Conservation (phyloP, 257 asterid genomes). For the Galeopsis tetrahit region DNA sequence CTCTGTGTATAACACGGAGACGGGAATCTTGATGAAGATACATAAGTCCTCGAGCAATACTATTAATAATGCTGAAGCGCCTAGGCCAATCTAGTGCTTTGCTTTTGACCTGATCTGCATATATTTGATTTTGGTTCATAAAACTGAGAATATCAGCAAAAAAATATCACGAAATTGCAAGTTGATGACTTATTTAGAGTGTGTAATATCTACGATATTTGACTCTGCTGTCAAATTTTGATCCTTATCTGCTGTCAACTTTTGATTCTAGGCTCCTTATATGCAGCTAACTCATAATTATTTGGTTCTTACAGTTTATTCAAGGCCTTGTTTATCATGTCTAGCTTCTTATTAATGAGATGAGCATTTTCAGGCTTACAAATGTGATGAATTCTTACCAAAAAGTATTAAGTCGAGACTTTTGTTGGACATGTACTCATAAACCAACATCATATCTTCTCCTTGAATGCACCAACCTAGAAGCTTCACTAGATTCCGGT, state of each 20-base stretch:
- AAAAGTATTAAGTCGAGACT: conserved; percentile 8
- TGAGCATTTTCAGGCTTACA: background rate
- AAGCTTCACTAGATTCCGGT: background rate
- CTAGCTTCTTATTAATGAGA: background rate
- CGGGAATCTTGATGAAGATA: conserved; percentile 19
- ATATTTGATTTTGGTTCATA: background rate
- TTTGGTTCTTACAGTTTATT: background rate
- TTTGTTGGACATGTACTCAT: conserved; percentile 7
- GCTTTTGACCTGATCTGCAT: background rate
- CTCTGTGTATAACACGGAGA: conserved; percentile 4
- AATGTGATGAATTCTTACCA: conserved; percentile 4
- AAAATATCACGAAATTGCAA: background rate
- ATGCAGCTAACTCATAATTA: background rate
- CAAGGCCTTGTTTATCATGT: background rate
- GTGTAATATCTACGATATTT: background rate
- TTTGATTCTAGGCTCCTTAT: background rate
- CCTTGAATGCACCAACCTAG: conserved; percentile 2
- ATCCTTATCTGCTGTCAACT: background rate
- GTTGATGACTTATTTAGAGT: background rate
- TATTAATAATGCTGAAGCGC: conserved; percentile 4
- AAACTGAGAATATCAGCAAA: background rate
- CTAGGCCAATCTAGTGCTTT: conserved; percentile 10
- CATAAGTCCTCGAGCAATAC: conserved; percentile 19
- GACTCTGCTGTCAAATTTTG: background rate
- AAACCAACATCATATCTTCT: background rate